Conservation (phyloP, 768 basidiomycete genomes). For the Leccinum truebloodii region DNA sequence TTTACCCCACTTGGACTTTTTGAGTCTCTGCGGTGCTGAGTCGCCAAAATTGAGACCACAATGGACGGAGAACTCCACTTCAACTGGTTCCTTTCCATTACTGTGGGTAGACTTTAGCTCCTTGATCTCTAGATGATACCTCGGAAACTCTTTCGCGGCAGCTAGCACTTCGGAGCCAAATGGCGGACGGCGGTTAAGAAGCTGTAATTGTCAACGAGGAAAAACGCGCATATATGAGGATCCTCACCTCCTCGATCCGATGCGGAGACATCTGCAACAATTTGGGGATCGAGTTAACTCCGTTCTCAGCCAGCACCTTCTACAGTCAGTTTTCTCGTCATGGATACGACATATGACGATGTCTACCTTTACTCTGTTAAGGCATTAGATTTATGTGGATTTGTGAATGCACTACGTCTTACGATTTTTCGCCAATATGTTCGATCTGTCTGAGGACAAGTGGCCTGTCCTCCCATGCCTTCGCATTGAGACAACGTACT, state of each 20-base stretch:
- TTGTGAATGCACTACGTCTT: conserved; percentile 26
- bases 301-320: conserved; percentile 75
- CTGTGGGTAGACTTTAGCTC: conserved; percentile 45
- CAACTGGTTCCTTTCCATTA: conserved; percentile 53
- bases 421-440: conserved; percentile 94
- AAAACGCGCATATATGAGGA: not conserved
- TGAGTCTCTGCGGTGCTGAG: conserved; percentile 37
- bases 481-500: conserved; percentile 74
- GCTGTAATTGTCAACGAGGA: conserved; percentile 39
- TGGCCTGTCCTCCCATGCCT: conserved; percentile 90
- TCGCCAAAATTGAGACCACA: conserved; percentile 50
- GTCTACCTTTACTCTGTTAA: conserved; percentile 28
- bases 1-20: conserved; percentile 45
- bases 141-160: conserved; percentile 62
- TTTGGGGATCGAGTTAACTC: conserved; percentile 60
- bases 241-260: conserved; percentile 61
- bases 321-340: conserved; percentile 16
- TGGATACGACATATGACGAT: not conserved
- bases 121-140: conserved; percentile 54
- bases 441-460: conserved; percentile 84
- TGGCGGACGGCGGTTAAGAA: conserved; percentile 71
- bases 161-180: conserved; percentile 73
- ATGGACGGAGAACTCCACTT: conserved; percentile 54
- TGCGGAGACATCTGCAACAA: conserved; percentile 57
- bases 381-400: not conserved